Evolutionary conservation across 441 rosid genomes (phyloP).

Genomic region (Croton laevigatus): DNA sequence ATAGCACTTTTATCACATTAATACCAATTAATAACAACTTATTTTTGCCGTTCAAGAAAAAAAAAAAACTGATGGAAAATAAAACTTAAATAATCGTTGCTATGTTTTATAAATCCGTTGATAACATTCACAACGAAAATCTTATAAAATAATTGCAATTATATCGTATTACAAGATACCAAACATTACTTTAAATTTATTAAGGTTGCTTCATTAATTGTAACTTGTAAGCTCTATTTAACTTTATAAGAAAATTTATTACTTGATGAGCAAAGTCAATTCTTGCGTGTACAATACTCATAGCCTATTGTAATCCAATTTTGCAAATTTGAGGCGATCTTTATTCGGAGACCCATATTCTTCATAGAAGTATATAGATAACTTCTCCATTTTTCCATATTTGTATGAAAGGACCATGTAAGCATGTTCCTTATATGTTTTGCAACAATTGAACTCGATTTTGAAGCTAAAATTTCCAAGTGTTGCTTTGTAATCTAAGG

Average conservation of each 20-base stretch:
- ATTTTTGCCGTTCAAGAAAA: no score
- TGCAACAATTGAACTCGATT: neutral
- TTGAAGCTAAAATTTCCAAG: neutral
- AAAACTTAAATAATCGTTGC: no score
- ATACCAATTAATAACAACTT: no score
- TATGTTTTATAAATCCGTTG: no score
- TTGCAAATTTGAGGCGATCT: conserved; percentile 15
- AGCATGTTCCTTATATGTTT: conserved; percentile 7
- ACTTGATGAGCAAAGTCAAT: neutral
- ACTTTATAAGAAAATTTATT: no score
- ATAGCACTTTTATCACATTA: no score
- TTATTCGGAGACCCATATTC: neutral
- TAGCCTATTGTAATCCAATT: conserved; percentile 16
- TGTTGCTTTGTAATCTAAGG: conserved; percentile 1
- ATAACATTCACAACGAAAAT: no score
- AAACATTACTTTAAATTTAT: neutral
- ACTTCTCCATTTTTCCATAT: neutral
- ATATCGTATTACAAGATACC: no score
- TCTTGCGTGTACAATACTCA: neutral
- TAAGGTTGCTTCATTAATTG: no score
- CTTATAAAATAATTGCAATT: no score
- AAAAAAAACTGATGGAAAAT: no score
- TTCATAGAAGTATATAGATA: conserved; percentile 12
- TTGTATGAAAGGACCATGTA: neutral
- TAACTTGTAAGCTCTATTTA: no score